Conservation (phyloP, 441 rosid genomes). For the Erysimum cheiri region DNA sequence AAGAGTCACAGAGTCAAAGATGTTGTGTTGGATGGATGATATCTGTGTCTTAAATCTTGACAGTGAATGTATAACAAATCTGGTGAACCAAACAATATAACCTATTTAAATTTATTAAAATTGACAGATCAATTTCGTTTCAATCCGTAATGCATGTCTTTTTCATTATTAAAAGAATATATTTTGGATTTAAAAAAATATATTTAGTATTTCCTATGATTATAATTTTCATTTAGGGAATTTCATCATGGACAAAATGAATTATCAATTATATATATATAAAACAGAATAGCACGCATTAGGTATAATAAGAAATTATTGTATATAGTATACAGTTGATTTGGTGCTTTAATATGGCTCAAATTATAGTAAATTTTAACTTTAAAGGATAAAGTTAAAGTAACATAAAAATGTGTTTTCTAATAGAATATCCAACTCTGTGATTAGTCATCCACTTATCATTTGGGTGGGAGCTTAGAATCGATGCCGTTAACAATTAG, state of each 20-base stretch:
- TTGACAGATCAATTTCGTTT: constrained; percentile 30
- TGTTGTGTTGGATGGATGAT: constrained; percentile 34
- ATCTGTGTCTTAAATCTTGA: constrained; percentile 42
- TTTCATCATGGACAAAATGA: not conserved
- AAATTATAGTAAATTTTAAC: not conserved
- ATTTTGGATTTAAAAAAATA: not conserved
- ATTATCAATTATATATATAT: no score
- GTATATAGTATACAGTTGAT: no score
- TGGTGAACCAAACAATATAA: constrained; percentile 19
- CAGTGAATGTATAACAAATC: constrained; percentile 24
- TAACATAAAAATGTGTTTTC: not conserved
- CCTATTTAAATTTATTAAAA: not conserved
- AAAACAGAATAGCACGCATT: not conserved
- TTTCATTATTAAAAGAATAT: not conserved
- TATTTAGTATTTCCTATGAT: not conserved
- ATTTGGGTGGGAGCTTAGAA: not conserved
- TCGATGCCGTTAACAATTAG: not conserved
- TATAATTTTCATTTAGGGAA: not conserved
- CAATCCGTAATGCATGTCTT: constrained; percentile 22
- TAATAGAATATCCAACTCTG: not conserved
- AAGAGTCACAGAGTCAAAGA: constrained; percentile 33
- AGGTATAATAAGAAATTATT: not conserved
- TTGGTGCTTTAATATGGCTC: not conserved
- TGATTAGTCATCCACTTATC: not conserved
- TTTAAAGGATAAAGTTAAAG: not conserved